Evolutionary conservation across 2,329 filamentous ascomycete species (phyloP), one percentile per base, ranked within the genome.

Genomic region (Saccharata proteae): DNA sequence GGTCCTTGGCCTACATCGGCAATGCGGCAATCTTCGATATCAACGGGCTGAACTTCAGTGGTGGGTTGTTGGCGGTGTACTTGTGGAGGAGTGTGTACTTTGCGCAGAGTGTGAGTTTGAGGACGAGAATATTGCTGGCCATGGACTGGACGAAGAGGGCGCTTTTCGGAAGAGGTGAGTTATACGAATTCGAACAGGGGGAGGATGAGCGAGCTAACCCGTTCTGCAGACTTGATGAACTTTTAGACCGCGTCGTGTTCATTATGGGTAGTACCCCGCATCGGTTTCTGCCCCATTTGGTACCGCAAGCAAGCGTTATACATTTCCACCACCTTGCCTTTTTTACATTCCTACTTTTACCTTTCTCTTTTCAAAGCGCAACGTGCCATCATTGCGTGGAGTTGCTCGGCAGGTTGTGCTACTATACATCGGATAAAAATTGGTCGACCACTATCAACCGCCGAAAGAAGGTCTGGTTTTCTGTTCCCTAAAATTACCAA

Each of bases 131-230:
- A 41, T 59, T 98, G 48, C 66, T 98, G 57, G 85, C 85, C 12
- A 94, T 98, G 90, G 90, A 98, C 55, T 98, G 90, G 90, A 77
- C 75, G n/a, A 98, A 96, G 72, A 71, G 92, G 52, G 82, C 84
- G 9, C 58, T 98, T 14, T 98, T 98, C 62, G 90, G 90, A 43
- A 71, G 90, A 77, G 90, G 88, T 94, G 60, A 64, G 77, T 64
- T 35, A 26, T 32, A 18, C 29, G 32, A 34, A 35, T 38, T 38
- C 10, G 27, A 30, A 13, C n/a, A 16, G 16, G 18, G 28, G 30
- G 36, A 41, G 25, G 4, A 8, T 2, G 9, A 7, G 20, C 15
- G n/a, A n/a, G n/a, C n/a, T n/a, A n/a, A n/a, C n/a, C n/a, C n/a
- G n/a, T n/a, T n/a, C n/a, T n/a, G n/a, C n/a, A 42, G 42, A 44